Percentiles rank a stretch among this genome's conserved stretches.
Conservation (phyloP, 345 rosid genomes). For the Combretum micranthum region DNA sequence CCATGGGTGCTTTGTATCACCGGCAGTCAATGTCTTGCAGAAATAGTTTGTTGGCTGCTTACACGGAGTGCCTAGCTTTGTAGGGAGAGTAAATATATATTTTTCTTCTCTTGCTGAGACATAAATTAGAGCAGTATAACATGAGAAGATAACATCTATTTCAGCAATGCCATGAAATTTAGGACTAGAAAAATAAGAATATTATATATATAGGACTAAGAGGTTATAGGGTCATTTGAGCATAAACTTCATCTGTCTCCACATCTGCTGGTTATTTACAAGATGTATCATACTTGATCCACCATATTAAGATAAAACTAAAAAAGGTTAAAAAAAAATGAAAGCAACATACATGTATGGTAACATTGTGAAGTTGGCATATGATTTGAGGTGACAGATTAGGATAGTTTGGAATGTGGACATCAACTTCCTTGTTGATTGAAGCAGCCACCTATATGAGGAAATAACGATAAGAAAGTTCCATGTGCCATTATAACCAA, state of each 20-base stretch:
- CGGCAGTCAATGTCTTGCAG: slow-evolving; percentile 25
- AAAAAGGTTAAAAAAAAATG: neutral
- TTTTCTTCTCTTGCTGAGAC: slow-evolving; percentile 41
- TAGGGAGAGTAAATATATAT: slow-evolving; percentile 31
- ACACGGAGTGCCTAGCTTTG: slow-evolving; percentile 30
- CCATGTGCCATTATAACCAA: too few species aligned
- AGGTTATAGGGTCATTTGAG: slow-evolving; percentile 77
- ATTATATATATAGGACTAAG: slow-evolving; percentile 28
- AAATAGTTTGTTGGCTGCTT: slow-evolving; percentile 48
- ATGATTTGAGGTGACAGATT: slow-evolving; percentile 53
- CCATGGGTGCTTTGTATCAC: slow-evolving; percentile 41
- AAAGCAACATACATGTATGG: slow-evolving; percentile 45
- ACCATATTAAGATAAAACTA: neutral
- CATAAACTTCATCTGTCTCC: slow-evolving; percentile 77
- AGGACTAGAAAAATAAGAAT: too few species aligned
- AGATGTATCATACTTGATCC: neutral
- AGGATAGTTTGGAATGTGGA: slow-evolving; percentile 59
- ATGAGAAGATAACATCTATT: neutral
- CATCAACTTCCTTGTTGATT: slow-evolving; percentile 41
- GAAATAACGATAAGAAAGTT: too few species aligned
- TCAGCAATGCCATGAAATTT: too few species aligned
- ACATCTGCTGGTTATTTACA: slow-evolving; percentile 47
- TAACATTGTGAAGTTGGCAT: slow-evolving; percentile 69
- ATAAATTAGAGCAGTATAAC: neutral
- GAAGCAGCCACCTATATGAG: slow-evolving; percentile 60